Percentiles rank a stretch among this genome's conserved stretches.
Evolutionary conservation across 1,139 yeast species (phyloP).

Genomic region (Suhomyces bokatorum): DNA sequence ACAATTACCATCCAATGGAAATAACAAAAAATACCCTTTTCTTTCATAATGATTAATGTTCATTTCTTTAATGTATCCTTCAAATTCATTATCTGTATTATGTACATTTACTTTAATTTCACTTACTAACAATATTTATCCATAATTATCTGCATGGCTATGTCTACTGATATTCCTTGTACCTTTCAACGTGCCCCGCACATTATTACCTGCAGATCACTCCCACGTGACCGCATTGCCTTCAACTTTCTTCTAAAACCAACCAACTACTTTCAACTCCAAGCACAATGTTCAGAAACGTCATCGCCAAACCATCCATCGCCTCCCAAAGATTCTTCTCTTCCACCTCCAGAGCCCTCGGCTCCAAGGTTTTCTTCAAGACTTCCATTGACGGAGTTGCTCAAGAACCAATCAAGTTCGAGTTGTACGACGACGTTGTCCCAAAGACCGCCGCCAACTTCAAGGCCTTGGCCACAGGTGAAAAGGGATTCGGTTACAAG

Average conservation of each 20-base stretch:
- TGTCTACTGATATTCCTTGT: no score
- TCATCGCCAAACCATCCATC: slow-evolving; percentile 16
- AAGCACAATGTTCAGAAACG: slow-evolving; percentile 16
- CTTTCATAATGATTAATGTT: no score
- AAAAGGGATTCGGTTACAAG: slow-evolving; percentile 93
- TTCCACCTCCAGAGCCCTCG: slow-evolving; percentile 30
- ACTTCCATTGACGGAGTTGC: slow-evolving; percentile 37
- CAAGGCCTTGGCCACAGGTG: slow-evolving; percentile 96
- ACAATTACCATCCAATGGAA: no score
- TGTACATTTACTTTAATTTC: no score
- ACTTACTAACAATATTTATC: no score
- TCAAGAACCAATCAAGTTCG: slow-evolving; percentile 35
- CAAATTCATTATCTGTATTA: no score
- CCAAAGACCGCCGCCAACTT: slow-evolving; percentile 99
- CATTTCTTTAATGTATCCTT: no score
- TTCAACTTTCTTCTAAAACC: neutral
- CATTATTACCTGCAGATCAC: neutral
- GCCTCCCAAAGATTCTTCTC: slow-evolving; percentile 32
- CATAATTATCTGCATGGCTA: no score
- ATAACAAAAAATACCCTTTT: no score
- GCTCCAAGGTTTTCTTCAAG: slow-evolving; percentile 38
- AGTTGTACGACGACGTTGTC: slow-evolving; percentile 83
- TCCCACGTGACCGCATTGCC: neutral
- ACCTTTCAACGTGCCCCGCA: neutral
- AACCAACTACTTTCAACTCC: neutral